Base-by-base conservation (phyloP, 768 basidiomycete species). In the Hypholoma fasciculare region DNA sequence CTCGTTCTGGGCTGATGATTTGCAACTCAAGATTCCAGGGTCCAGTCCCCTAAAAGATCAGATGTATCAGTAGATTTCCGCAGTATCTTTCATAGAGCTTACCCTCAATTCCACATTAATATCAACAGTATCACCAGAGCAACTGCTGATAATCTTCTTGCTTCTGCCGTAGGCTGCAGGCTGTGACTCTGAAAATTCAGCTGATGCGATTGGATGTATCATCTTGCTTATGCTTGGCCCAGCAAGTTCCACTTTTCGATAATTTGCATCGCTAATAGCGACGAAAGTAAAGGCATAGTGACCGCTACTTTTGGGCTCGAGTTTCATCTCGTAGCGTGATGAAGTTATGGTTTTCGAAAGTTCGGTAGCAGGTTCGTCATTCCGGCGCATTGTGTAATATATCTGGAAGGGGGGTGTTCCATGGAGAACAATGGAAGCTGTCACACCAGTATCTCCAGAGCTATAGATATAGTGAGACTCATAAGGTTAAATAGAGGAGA, bases 391-490 rank as follows among this genome's bases (percentile, higher is more conserved):
- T 12, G 79, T 83, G 71, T 95, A 97, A 66, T 84, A 84, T 11
- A 96, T 84, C 49, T 82, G 80, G 82, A 97, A 98, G 6, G 96
- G 96, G 26, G 95, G 88, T 3, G 88, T 89, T 14, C 96, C 96
- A 50, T 88, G 90, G 49, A 98, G 79, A 57, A 95, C 82, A 50
- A 97, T 83, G 3, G 89, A 86, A 2, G 92, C 94, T 12, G 88
- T 88, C 48, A 96, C 92, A 7, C 96, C 96, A 16, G 91, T 94
- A 65, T 97, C 96, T 1, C 92, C 90, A 49, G 92, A 92, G 69
- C 91, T 94, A 61, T 36, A 39, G 42, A 51, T 6, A 26, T 42
- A 14, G 57, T 49, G 54, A 20, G 42, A 42, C 37, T n/a, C 47
- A 51, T 3, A 56, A 36, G 52, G 6, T 23, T 13, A 48, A 20